phyloP scores from a whole-genome alignment of 352 stramenopile genomes.

The Blastocystis sp. region DNA sequence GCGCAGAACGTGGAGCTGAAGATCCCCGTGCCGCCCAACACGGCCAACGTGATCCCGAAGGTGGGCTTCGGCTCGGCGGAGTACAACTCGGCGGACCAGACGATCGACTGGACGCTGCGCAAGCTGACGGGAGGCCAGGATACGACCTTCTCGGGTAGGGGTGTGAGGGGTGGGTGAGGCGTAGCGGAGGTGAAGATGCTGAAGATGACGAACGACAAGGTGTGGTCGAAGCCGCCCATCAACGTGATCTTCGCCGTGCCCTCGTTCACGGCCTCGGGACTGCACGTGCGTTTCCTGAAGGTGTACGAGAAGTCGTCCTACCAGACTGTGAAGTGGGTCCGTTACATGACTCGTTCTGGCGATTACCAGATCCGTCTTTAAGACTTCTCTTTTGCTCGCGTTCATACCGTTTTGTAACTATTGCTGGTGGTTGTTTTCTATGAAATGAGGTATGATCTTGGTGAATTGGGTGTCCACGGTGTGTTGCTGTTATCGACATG shows the following conservation, averaged over 20 bases:
- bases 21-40: slow-evolving; percentile 87
- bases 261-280: slow-evolving; percentile 94
- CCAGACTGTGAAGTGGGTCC: slow-evolving; percentile 94
- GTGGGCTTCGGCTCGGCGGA: slow-evolving; percentile 89
- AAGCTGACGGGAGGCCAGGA: slow-evolving; percentile 91
- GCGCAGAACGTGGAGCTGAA: slow-evolving; percentile 93
- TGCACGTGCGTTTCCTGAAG: slow-evolving; percentile 95
- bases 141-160: slow-evolving; percentile 80
- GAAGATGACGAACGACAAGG: slow-evolving; percentile 89
- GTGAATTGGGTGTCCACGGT: too few relatives aligned
- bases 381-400: slow-evolving; percentile 46
- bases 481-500: too few relatives aligned
- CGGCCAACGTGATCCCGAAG: slow-evolving; percentile 89
- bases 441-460: background rate
- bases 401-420: background rate
- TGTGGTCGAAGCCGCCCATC: slow-evolving; percentile 90
- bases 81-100: slow-evolving; percentile 93
- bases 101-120: slow-evolving; percentile 95
- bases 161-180: background rate
- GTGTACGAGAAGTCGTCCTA: slow-evolving; percentile 98
- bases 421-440: background rate
- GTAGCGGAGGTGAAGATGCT: slow-evolving; percentile 90
- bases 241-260: slow-evolving; percentile 92
- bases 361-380: slow-evolving; percentile 95
- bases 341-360: slow-evolving; percentile 93